Evolutionary conservation across 2,329 filamentous ascomycete species (phyloP), one percentile per base, ranked within the genome.

Genomic region (Hypoxylon sp.): DNA sequence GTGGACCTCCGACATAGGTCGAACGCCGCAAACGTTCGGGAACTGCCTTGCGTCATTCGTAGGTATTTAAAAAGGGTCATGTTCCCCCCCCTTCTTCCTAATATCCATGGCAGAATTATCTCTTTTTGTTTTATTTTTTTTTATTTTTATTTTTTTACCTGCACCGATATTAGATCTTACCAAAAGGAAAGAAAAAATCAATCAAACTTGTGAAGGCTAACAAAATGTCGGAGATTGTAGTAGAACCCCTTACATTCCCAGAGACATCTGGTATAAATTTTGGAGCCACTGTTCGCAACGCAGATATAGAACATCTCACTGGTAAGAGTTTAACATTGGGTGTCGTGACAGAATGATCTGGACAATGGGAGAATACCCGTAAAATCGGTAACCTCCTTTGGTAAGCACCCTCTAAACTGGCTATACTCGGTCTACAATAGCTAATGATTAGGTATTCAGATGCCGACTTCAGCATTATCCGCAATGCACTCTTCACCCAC

Each of bases 401-500:
- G 83, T 84, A 82, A 84, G 82, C 73, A 69, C 64, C 41, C 46
- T n/a, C 5, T 10, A 19, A 17, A 17, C 55, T 30, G 23, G 30
- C 62, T 56, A 30, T 21, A 9, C 3, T 46, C 38, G 48, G 25
- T 36, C 5, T 7, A 41, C 13, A 48, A 21, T 56, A n/a, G 58
- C 71, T 75, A 51, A 76, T 67, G 19, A 32, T 14, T 14, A 14
- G n/a, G n/a, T n/a, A n/a, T n/a, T 25, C 69, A 87, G 90, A 92
- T 71, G 82, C 82, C 71, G 88, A 91, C 73, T 93, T 93, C 75
- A 80, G 84, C 6, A 77, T 84, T 19, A 89, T 94, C 74, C 86
- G 85, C 65, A 80, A 88, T 17, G 87, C 90, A 1, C 85, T 94
- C 3, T 93, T 91, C 82, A 84, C 80, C 11, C 82, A 91, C 75